Evolutionary conservation across 129 eudicot genomes (phyloP).

Genomic region (Lactuca saligna): DNA sequence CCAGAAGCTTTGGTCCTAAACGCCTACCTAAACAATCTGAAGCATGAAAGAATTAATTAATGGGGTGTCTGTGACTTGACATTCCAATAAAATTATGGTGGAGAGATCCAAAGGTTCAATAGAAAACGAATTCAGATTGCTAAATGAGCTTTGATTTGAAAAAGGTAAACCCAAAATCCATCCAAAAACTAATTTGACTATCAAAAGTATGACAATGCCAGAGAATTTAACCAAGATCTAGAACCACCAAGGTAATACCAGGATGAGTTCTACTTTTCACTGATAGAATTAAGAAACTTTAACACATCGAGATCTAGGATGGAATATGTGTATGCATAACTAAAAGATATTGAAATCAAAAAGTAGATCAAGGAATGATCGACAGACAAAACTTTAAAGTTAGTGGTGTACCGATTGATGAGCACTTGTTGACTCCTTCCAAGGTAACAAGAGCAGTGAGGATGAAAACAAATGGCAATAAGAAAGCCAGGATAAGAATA

Average conservation of each 20-base stretch:
- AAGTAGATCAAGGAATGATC: slow-evolving; percentile 2
- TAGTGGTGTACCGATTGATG: slow-evolving; percentile 60
- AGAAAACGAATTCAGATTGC: not conserved
- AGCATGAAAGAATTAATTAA: slow-evolving; percentile 20
- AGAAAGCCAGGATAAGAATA: slow-evolving; percentile 73
- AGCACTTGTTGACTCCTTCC: slow-evolving; percentile 98
- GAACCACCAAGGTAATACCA: not conserved
- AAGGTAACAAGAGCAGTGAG: slow-evolving; percentile 92
- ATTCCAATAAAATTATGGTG: not conserved
- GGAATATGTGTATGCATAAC: not conserved
- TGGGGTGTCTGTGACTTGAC: slow-evolving; percentile 3
- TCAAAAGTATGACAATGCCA: slow-evolving; percentile 3
- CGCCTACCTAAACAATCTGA: slow-evolving; percentile 98
- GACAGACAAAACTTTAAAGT: not conserved
- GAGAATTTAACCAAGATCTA: slow-evolving; percentile 9
- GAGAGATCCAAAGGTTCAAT: not conserved
- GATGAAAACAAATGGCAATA: slow-evolving; percentile 88
- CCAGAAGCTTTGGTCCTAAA: slow-evolving; percentile 91
- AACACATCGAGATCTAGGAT: slow-evolving; percentile 7
- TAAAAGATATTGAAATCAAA: not conserved
- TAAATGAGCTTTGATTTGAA: not conserved
- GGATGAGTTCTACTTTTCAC: not conserved
- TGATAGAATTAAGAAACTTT: not conserved
- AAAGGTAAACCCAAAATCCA: not conserved
- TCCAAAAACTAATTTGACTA: not conserved